Evolutionary conservation across 2,329 filamentous ascomycete species (phyloP), one percentile per base, ranked within the genome.

Genomic region (Juglanconis juglandina): DNA sequence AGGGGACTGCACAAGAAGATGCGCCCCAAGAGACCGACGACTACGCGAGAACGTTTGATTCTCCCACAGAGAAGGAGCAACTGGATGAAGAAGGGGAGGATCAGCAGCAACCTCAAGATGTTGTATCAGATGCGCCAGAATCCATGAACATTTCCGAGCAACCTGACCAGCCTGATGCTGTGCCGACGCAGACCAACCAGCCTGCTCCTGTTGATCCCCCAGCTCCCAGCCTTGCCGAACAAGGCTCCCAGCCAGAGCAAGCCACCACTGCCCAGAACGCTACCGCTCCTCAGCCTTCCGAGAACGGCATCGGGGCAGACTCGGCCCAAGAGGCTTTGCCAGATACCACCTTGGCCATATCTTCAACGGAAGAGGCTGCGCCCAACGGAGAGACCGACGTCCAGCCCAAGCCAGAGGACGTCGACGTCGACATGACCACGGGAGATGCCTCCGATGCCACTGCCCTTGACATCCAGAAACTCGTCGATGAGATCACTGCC

Each of bases 1-100:
- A 68, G 59, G 69, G 70, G 54, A 60, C 63, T 49, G 68, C 67
- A 24, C 63, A 66, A 42, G 70, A 67, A 44, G 61, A 67, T 66
- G 71, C 58, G 11, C 24, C 44, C 50, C 59, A 49, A 41, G 56
- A 70, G 70, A 76, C 73, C 69, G 79, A 81, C 74, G 79, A 81
- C 66, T 80, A 81, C 72, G 77, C 78, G 67, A 81, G 77, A 69
- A 78, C 74, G 42, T 79, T 81, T 76, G 77, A 81, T 70, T 81
- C 80, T 60, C 77, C 78, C 59, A 73, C 78, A 60, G 73, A 68
- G 53, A 64, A 65, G 51, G 59, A 51, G 48, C 55, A 59, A 47
- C 44, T 46, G 53, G 51, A 74, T 68, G 73, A 68, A 50, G 71
- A 66, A 63, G 74, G 68, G 63, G 65, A 65, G 61, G 69, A 68